Conservation (phyloP, 2,329 filamentous ascomycete genomes). For the Thielaviopsis euricoi region DNA sequence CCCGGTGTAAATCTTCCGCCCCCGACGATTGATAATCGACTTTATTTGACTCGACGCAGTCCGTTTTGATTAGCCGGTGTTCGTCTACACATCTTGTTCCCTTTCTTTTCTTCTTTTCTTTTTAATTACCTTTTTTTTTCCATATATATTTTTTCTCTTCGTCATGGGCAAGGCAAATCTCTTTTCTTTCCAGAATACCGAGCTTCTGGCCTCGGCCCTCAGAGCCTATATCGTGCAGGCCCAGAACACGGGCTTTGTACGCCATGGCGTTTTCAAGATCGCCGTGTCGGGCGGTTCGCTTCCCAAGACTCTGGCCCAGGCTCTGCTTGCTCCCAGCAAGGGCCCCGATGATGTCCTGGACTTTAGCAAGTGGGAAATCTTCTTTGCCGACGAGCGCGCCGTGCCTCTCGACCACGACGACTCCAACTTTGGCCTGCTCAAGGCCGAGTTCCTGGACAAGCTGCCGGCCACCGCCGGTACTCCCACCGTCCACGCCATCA, state of each 20-base stretch:
- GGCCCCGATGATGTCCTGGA: constrained; percentile 45
- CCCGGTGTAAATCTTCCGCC: not conserved
- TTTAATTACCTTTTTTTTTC: not conserved
- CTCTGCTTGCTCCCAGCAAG: constrained; percentile 45
- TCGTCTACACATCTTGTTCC: not conserved
- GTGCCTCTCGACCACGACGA: constrained; percentile 83
- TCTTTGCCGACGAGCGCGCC: constrained; percentile 94
- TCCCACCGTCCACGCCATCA: constrained; percentile 67
- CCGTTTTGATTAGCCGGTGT: not conserved
- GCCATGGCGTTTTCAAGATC: constrained; percentile 77
- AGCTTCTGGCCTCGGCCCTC: constrained; percentile 58
- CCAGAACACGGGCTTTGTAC: constrained; percentile 63
- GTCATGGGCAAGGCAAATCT: constrained; percentile 50
- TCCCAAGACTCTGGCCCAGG: constrained; percentile 71
- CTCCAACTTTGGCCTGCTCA: constrained; percentile 84
- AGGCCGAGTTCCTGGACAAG: constrained; percentile 76
- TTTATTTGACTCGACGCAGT: not conserved
- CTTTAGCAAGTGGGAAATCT: constrained; percentile 89
- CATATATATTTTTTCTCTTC: constrained; percentile 7
- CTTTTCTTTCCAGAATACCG: constrained; percentile 58
- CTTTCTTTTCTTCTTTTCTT: not conserved
- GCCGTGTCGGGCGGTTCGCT: constrained; percentile 89
- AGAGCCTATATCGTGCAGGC: constrained; percentile 67
- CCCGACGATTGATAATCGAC: not conserved
- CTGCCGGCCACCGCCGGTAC: constrained; percentile 50